Conservation (phyloP, 441 rosid genomes). For the Adansonia rubrostipa region DNA sequence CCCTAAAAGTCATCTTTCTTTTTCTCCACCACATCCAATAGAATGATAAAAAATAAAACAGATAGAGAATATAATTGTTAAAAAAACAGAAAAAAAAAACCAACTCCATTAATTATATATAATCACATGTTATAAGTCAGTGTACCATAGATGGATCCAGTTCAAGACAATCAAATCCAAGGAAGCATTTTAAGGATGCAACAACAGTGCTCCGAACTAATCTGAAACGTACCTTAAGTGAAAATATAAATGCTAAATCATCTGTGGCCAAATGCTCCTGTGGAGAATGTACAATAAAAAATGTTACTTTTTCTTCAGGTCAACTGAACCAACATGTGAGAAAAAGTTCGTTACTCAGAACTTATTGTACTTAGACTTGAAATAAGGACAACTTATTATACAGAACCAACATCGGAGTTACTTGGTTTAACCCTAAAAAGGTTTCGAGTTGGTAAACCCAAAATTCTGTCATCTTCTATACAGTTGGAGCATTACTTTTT, state of each 20-base stretch:
- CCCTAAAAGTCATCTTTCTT: not conserved
- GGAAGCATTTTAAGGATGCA: slow-evolving; percentile 17
- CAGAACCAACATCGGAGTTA: too few relatives aligned
- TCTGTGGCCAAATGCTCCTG: slow-evolving; percentile 97
- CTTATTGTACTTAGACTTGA: not conserved
- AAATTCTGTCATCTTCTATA: not conserved
- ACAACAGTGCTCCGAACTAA: slow-evolving; percentile 27
- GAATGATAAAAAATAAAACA: not conserved
- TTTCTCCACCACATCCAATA: slow-evolving; percentile 1
- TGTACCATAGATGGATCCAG: not conserved
- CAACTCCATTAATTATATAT: not conserved
- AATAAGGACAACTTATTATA: not conserved
- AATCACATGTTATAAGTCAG: not conserved
- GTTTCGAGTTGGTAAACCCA: not conserved
- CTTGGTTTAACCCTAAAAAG: not conserved
- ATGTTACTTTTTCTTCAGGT: slow-evolving; percentile 1
- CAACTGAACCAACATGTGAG: not conserved
- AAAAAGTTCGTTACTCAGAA: not conserved
- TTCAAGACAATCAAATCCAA: slow-evolving; percentile 2
- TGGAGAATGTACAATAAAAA: slow-evolving; percentile 24
- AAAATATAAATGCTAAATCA: slow-evolving; percentile 83
- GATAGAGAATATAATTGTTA: not conserved
- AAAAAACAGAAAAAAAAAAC: not conserved
- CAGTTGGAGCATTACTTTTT: not conserved
- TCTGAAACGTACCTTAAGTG: slow-evolving; percentile 67